These are phyloP conservation scores for Paragyromitra xinjiangensis DNA, from an alignment of 495 filamentous ascomycete species.

Conservation along the genomic window DNA sequence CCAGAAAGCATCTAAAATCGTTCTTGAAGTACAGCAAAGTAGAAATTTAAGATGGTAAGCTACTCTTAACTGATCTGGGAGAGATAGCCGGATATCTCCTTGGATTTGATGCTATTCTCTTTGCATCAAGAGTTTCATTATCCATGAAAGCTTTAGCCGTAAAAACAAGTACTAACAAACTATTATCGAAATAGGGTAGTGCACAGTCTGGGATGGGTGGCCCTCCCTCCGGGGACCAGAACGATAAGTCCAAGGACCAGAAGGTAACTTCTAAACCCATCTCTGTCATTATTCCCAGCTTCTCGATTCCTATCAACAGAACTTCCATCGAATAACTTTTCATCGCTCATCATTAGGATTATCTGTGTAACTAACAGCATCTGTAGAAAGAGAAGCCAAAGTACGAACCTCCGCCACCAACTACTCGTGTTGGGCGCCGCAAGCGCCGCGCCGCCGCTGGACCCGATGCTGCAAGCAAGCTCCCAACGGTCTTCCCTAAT, in stretches of 20 bases:
- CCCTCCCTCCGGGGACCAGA: slow-evolving; percentile 69
- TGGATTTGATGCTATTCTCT: slow-evolving; percentile 23
- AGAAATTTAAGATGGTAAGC: slow-evolving; percentile 43
- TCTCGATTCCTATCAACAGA: slow-evolving; percentile 14
- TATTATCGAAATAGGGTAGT: slow-evolving; percentile 69
- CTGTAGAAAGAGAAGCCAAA: slow-evolving; percentile 96
- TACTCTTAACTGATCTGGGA: slow-evolving; percentile 10
- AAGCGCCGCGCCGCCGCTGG: slow-evolving; percentile 89
- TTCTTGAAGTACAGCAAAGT: slow-evolving; percentile 20
- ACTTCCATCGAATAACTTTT: slow-evolving; percentile 38
- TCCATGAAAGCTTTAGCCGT: slow-evolving; percentile 2
- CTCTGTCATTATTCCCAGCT: slow-evolving; percentile 15
- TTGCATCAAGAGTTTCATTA: slow-evolving; percentile 21
- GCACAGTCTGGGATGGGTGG: slow-evolving; percentile 87
- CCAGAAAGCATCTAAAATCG: not conserved
- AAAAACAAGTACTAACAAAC: slow-evolving; percentile 15
- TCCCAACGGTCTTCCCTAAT: slow-evolving; percentile 91
- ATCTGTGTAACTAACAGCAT: slow-evolving; percentile 33
- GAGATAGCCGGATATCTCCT: slow-evolving; percentile 11
- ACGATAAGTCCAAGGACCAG: slow-evolving; percentile 90
- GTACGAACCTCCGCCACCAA: slow-evolving; percentile 98
- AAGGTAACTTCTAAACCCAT: slow-evolving; percentile 70
- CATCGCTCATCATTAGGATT: not conserved
- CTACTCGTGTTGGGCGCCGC: slow-evolving; percentile 96
- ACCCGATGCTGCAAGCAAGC: slow-evolving; percentile 90